Evolutionary conservation across 805 yeast species (phyloP), one percentile per base, ranked within the genome.

Genomic region (Saturnispora galanensis): DNA sequence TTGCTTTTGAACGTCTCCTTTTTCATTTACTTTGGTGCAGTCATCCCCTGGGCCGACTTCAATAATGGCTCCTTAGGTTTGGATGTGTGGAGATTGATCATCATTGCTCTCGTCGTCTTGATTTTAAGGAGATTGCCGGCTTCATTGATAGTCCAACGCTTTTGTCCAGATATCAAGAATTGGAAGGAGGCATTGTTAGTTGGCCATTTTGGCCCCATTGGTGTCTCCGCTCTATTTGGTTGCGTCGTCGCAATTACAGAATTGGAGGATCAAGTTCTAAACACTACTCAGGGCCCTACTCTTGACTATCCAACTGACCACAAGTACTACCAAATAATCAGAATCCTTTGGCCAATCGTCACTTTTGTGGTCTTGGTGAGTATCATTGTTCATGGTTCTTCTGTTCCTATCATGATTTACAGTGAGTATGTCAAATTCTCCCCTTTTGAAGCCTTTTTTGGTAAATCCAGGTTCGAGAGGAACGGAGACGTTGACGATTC

Each of bases 171-270:
- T 48, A 69, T 81, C 39, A 68, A 69, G 42, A 66, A 73, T 18
- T 72, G 81, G 76, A 69, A 76, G 55, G 86, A 81, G 56, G 84
- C 84, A 1, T 53, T 79, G 5, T 76, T 80, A 56, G 74, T 79
- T 49, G 86, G 86, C 39, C 84, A 76, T 62, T 80, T 81, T 55
- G 87, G 87, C 28, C 87, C 87, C 7, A 78, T 81, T 55, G 87
- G 86, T 16, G 64, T 59, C 16, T 60, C 62, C 32, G 64, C 63
- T 3, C 52, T 60, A 7, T 60, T 57, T 50, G 63, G 63, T 1
- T 56, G 58, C 10, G 56, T 60, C 13, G 29, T 59, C 12, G 63
- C 64, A 5, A 56, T 57, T 29, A 52, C 56, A 2, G 59, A 58
- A 31, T 45, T 59, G 21, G 63, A 60, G 21, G 48, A 55, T 7